These are phyloP conservation scores for Metschnikowia drakensbergensis DNA, from an alignment of 805 yeast species.

Conservation along the genomic window DNA sequence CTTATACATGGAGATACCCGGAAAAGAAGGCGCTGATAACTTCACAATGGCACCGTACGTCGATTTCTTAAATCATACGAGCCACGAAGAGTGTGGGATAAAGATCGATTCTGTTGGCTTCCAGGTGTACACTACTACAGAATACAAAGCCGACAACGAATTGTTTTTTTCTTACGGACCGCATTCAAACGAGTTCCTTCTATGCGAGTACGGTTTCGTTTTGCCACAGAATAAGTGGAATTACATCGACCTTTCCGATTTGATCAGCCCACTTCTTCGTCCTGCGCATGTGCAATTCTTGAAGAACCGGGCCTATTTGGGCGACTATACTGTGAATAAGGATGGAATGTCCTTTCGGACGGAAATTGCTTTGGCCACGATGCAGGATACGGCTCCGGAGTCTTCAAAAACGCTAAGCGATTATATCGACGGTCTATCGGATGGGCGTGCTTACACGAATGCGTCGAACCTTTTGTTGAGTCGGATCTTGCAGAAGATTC, in stretches of 20 bases:
- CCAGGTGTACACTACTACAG: slow-evolving; percentile 38
- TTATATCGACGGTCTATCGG: slow-evolving; percentile 45
- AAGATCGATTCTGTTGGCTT: slow-evolving; percentile 48
- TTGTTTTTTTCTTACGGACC: slow-evolving; percentile 79
- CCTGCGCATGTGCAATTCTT: slow-evolving; percentile 44
- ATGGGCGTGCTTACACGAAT: slow-evolving; percentile 39
- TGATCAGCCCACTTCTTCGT: slow-evolving; percentile 34
- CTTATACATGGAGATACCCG: slow-evolving; percentile 67
- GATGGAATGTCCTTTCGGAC: slow-evolving; percentile 64
- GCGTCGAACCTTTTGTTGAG: slow-evolving; percentile 27
- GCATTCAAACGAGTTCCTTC: slow-evolving; percentile 76
- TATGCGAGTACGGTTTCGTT: slow-evolving; percentile 85
- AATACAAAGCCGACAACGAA: slow-evolving; percentile 46
- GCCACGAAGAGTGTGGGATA: slow-evolving; percentile 51
- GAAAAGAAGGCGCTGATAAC: slow-evolving; percentile 52
- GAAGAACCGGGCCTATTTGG: slow-evolving; percentile 53
- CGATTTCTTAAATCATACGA: slow-evolving; percentile 78
- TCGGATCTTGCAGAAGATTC: slow-evolving; percentile 30
- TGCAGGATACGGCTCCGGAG: slow-evolving; percentile 35
- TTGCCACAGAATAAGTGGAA: slow-evolving; percentile 62
- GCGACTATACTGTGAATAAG: slow-evolving; percentile 63
- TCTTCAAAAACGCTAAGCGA: slow-evolving; percentile 33
- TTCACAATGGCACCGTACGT: slow-evolving; percentile 90
- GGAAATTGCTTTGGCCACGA: slow-evolving; percentile 65
- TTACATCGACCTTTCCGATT: slow-evolving; percentile 56